These are phyloP conservation scores for Pezicula carpinea DNA, from an alignment of 2,329 filamentous ascomycete species.

Conservation along the genomic window DNA sequence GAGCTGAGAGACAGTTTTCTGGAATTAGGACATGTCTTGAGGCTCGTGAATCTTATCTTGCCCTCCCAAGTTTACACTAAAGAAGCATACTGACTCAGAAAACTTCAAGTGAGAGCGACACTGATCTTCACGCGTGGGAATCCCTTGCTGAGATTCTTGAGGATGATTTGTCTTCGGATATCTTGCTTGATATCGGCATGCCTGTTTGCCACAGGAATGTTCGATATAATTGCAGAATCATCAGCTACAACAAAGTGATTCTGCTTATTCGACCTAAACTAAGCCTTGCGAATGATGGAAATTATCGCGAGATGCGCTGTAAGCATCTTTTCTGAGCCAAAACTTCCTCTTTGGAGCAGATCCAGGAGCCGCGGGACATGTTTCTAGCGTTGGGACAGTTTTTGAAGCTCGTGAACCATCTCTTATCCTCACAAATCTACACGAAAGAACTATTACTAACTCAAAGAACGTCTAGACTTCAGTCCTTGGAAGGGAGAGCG, in stretches of 20 bases:
- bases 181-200: slow-evolving; percentile 60
- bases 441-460: too few relatives aligned
- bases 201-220: slow-evolving; percentile 58
- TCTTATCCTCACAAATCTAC: too few relatives aligned
- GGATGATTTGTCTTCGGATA: slow-evolving; percentile 57
- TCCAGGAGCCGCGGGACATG: too few relatives aligned
- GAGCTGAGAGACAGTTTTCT: background rate
- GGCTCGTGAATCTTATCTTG: too few relatives aligned
- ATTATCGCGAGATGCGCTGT: slow-evolving; percentile 55
- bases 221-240: slow-evolving; percentile 61
- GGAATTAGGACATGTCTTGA: too few relatives aligned
- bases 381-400: too few relatives aligned
- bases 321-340: too few relatives aligned
- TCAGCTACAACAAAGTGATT: slow-evolving; percentile 61
- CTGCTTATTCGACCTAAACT: slow-evolving; percentile 69
- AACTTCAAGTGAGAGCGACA: slow-evolving; percentile 41
- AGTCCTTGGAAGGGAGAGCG: slow-evolving; percentile 55
- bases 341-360: too few relatives aligned
- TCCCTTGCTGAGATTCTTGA: slow-evolving; percentile 57
- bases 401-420: too few relatives aligned
- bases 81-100: too few relatives aligned
- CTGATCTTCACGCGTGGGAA: slow-evolving; percentile 56
- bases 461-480: too few relatives aligned
- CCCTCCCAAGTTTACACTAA: too few relatives aligned
- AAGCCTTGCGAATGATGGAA: slow-evolving; percentile 67